Conservation (phyloP, 306 rosid genomes). For the Fagus crenata region DNA sequence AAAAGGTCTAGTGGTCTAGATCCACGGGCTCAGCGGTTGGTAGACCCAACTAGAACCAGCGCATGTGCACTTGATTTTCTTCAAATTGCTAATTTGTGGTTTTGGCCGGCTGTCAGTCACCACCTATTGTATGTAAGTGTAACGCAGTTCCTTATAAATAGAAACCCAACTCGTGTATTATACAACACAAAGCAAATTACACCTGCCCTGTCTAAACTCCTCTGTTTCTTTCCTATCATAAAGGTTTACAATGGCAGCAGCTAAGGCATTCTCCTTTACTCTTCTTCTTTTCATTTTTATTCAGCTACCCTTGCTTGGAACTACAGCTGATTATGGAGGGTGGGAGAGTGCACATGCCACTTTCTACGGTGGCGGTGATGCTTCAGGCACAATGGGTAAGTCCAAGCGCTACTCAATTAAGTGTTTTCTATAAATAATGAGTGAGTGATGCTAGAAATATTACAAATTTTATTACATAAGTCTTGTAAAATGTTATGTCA, state of each 20-base stretch:
- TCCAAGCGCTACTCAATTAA: neutral
- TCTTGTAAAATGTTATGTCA: too few species aligned
- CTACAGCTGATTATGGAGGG: constrained; percentile 52
- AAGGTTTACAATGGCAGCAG: constrained; percentile 51
- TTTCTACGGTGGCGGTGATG: constrained; percentile 95
- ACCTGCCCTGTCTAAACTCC: constrained; percentile 32
- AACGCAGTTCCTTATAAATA: constrained; percentile 48
- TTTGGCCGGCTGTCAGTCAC: constrained; percentile 14
- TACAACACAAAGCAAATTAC: constrained; percentile 21
- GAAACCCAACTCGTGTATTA: constrained; percentile 33
- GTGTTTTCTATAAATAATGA: neutral
- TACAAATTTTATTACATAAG: too few species aligned
- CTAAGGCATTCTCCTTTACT: constrained; percentile 28
- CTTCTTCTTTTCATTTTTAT: constrained; percentile 29
- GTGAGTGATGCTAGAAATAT: too few species aligned
- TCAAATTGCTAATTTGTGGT: constrained; percentile 30
- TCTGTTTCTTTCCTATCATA: constrained; percentile 19
- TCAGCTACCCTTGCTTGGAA: constrained; percentile 33
- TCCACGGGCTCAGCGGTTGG: constrained; percentile 54
- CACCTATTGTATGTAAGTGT: constrained; percentile 8
- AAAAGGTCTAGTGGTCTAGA: neutral
- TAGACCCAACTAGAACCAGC: constrained; percentile 51
- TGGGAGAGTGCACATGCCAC: constrained; percentile 83
- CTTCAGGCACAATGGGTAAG: constrained; percentile 92
- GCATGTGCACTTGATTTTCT: constrained; percentile 67